Percentiles rank a stretch among this genome's conserved stretches.
These are phyloP conservation scores for Teunomyces stri DNA, from an alignment of 805 yeast genomes.

Conservation along the genomic window DNA sequence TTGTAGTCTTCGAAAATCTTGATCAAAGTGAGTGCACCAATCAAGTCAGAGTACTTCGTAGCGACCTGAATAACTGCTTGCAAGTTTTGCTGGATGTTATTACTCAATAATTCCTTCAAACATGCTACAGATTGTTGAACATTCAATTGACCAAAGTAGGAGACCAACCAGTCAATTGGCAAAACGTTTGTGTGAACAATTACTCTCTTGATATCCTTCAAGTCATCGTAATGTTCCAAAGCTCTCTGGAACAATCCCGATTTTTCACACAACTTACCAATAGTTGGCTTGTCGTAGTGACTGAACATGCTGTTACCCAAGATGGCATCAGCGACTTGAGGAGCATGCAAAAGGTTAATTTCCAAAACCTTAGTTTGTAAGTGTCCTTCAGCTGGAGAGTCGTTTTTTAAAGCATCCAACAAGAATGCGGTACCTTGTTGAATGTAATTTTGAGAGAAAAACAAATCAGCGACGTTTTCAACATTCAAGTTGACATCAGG, in stretches of 20 bases:
- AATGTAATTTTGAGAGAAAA: constrained; percentile 88
- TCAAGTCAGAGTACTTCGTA: constrained; percentile 89
- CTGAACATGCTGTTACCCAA: constrained; percentile 93
- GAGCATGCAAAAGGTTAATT: constrained; percentile 90
- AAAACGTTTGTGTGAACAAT: constrained; percentile 81
- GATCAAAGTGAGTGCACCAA: constrained; percentile 82
- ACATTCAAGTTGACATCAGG: constrained; percentile 66
- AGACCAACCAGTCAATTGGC: constrained; percentile 91
- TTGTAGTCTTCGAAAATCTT: constrained; percentile 91
- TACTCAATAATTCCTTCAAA: constrained; percentile 78
- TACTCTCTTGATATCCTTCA: constrained; percentile 93
- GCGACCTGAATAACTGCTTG: constrained; percentile 96
- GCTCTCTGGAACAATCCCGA: constrained; percentile 97
- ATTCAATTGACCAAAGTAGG: constrained; percentile 88
- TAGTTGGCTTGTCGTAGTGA: constrained; percentile 90
- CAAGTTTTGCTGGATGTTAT: constrained; percentile 77
- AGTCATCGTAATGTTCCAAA: constrained; percentile 90
- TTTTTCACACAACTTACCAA: constrained; percentile 90
- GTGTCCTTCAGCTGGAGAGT: constrained; percentile 92
- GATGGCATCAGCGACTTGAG: constrained; percentile 99
- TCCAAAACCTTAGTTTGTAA: constrained; percentile 93
- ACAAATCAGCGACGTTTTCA: constrained; percentile 87
- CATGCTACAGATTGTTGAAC: constrained; percentile 91
- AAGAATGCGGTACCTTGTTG: constrained; percentile 98
- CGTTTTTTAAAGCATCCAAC: constrained; percentile 91